Evolutionary conservation across 345 rosid species (phyloP).

Genomic region (Isatis tinctoria): DNA sequence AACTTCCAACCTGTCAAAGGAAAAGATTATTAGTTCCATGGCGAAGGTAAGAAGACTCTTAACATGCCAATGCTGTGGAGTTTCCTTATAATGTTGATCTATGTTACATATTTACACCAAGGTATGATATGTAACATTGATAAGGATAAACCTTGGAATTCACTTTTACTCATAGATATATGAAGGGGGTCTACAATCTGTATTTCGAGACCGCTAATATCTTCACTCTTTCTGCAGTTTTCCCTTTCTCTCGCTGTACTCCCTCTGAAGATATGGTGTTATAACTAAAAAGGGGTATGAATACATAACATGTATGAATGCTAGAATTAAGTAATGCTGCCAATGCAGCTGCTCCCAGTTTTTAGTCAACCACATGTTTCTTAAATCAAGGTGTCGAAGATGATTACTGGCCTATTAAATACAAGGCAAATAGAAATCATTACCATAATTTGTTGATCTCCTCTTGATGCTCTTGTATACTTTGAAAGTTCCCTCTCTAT

Average conservation of each 20-base stretch:
- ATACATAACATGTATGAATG: background rate
- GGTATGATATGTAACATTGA: background rate
- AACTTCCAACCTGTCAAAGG: slow-evolving; percentile 70
- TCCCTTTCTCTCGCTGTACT: background rate
- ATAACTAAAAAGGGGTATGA: background rate
- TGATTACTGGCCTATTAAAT: background rate
- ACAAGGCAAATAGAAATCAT: background rate
- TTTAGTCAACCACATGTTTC: background rate
- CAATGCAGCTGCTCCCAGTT: background rate
- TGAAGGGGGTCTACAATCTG: too few relatives aligned
- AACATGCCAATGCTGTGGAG: background rate
- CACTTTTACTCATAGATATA: background rate
- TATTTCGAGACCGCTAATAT: too few relatives aligned
- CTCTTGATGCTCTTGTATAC: slow-evolving; percentile 66
- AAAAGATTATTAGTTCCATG: slow-evolving; percentile 12
- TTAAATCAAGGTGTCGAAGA: background rate
- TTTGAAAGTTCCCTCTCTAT: slow-evolving; percentile 78
- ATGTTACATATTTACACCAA: too few relatives aligned
- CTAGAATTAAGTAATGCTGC: background rate
- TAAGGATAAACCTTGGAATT: background rate
- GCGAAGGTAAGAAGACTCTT: background rate
- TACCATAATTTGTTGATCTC: slow-evolving; percentile 92
- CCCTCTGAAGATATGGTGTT: background rate
- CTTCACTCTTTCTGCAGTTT: background rate
- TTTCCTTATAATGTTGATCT: background rate